Evolutionary conservation across 2,329 filamentous ascomycete species (phyloP).

Genomic region (Claviceps maximensis): DNA sequence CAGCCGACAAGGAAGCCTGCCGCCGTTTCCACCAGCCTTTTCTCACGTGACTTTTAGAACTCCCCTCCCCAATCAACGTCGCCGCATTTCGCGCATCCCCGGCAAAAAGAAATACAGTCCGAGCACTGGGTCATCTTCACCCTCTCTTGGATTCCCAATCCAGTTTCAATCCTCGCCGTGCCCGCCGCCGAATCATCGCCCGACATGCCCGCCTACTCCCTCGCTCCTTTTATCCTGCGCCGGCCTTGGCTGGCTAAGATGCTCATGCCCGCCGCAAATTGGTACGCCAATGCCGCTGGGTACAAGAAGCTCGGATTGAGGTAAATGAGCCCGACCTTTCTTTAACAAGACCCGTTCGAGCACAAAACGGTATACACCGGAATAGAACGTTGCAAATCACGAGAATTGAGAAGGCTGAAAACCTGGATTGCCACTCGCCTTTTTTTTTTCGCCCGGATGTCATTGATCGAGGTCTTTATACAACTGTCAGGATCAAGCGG

Average conservation of each 20-base stretch:
- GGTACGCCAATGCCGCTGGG: conserved; percentile 81
- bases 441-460: background rate
- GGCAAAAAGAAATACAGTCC: conserved; percentile 8
- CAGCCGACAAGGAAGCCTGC: background rate
- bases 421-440: no score
- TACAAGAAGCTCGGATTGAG: conserved; percentile 87
- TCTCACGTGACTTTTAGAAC: conserved; percentile 21
- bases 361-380: background rate
- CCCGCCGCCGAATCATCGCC: conserved; percentile 17
- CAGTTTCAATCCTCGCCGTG: background rate
- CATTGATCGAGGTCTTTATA: background rate
- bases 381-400: no score
- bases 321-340: conserved; percentile 32
- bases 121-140: conserved; percentile 7
- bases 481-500: background rate
- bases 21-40: background rate
- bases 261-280: conserved; percentile 70
- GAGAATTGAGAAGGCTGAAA: no score
- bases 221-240: conserved; percentile 63
- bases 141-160: conserved; percentile 6
- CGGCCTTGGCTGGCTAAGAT: conserved; percentile 71
- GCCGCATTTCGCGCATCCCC: conserved; percentile 21
- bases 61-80: conserved; percentile 18
- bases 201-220: conserved; percentile 54
- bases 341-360: background rate